Base-by-base conservation (phyloP, 768 basidiomycete genomes). In the Artomyces pyxidatus region DNA sequence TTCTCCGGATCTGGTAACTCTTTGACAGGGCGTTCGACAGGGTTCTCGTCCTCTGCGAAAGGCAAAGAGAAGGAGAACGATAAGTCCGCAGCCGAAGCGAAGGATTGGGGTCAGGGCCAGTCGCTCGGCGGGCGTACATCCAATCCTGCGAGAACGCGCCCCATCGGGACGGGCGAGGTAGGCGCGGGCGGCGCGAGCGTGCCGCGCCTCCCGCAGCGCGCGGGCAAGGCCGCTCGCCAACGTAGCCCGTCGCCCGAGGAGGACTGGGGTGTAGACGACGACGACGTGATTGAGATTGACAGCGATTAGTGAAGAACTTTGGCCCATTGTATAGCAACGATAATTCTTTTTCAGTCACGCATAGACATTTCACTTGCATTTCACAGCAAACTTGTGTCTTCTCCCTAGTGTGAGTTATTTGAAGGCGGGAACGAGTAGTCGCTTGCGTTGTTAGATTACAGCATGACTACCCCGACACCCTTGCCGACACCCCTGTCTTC, bases 391-490 rank as follows among this genome's bases (percentile, higher is more conserved):
- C n/a, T n/a, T n/a, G n/a, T n/a, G n/a, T n/a, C n/a, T n/a, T n/a
- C n/a, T n/a, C n/a, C n/a, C n/a, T n/a, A n/a, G n/a, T n/a, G n/a
- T n/a, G n/a, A n/a, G n/a, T n/a, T n/a, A n/a, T n/a, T n/a, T n/a
- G n/a, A n/a, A n/a, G n/a, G n/a, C n/a, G n/a, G n/a, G n/a, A n/a
- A n/a, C n/a, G n/a, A n/a, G n/a, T n/a, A n/a, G n/a, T n/a, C n/a
- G n/a, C n/a, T n/a, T n/a, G n/a, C n/a, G n/a, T n/a, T n/a, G n/a
- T n/a, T n/a, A n/a, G n/a, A n/a, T n/a, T 71, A 96, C 28, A 98
- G 74, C 95, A 98, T 98, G 32, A 97, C 93, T 16, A 98, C 82
- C 3, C 90, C 93, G 45, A 98, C 76, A 4, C 90, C 93, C 61
- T 70, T 77, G 38, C 89, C 89, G n/a, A 80, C 71, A n/a, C 73